Evolutionary conservation across 2,329 filamentous ascomycete species (phyloP).

Genomic region (Fusarium sp.): DNA sequence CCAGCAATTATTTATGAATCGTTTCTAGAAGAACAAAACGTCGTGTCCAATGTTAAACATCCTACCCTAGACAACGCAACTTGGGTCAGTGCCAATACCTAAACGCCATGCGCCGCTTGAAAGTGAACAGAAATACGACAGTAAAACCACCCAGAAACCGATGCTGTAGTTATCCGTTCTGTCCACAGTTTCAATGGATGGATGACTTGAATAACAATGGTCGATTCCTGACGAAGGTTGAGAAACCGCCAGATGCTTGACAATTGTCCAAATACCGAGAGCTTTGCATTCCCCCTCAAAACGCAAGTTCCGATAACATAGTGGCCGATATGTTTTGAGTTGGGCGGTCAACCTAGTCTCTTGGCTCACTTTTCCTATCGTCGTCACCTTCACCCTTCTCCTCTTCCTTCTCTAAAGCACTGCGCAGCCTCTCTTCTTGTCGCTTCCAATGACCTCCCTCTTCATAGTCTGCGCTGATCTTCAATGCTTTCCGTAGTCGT

Average conservation of each 20-base stretch:
- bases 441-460: constrained; percentile 87
- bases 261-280: background rate
- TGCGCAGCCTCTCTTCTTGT: constrained; percentile 74
- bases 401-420: constrained; percentile 54
- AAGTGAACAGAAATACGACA: background rate
- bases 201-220: background rate
- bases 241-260: background rate
- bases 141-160: too few species aligned
- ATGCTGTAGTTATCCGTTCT: background rate
- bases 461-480: constrained; percentile 85
- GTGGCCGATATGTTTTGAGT: background rate
- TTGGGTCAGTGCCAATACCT: background rate
- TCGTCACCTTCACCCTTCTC: constrained; percentile 50
- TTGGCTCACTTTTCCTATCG: constrained; percentile 42
- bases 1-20: background rate
- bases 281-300: background rate
- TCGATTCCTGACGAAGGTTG: background rate
- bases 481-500: constrained; percentile 82
- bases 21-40: background rate
- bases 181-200: too few species aligned
- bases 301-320: background rate
- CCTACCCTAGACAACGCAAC: constrained; percentile 19
- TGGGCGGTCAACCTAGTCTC: background rate
- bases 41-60: background rate
- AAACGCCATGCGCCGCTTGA: constrained; percentile 18